Base-by-base conservation (phyloP, 129 eudicot species). In the Artemisia tridentata region DNA sequence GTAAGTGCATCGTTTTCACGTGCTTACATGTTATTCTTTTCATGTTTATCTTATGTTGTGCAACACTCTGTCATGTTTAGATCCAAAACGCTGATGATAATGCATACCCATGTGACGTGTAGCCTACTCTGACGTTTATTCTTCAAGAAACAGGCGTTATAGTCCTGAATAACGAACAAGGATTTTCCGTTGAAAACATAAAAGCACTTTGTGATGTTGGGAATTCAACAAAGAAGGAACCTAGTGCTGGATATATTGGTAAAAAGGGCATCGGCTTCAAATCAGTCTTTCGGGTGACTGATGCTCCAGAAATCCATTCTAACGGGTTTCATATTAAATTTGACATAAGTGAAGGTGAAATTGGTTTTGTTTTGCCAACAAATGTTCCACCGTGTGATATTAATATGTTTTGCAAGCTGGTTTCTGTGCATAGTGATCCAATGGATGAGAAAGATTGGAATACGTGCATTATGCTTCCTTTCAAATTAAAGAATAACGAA, bases 241-340 rank as follows among this genome's bases (percentile, higher is more conserved):
- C 25, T 23, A 23, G 25, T 23, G 1, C 25, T 2, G 25, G 25
- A 2, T 23, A 23, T 2, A 23, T 23, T 23, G 25, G 25, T 2
- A 23, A 23, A 83, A 93, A 93, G 82, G 98, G 98, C 71, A 93
- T 93, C 68, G 98, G 98, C 60, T 93, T 93, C 84, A 93, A 93
- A 80, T 93, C 98, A 17, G 98, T 93, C 46, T 93, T 93, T 13
- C 90, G 98, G 95, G 98, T 23, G 55, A 86, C 93, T n/a, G 86
- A 90, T 86, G 90, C 93, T 75, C 93, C 96, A 1, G 96, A 90
- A 79, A 90, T 90, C 49, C 96, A 90, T 74, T 90, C 96, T 58
- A 90, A 90, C 66, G 96, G 96, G 16, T 90, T 86, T 68, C 96
- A 90, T 77, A 80, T 90, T 56, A 90, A 90, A 82, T 90, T 90